phyloP scores from a whole-genome alignment of 305 asterid species.

The Euphrasia arctica region DNA sequence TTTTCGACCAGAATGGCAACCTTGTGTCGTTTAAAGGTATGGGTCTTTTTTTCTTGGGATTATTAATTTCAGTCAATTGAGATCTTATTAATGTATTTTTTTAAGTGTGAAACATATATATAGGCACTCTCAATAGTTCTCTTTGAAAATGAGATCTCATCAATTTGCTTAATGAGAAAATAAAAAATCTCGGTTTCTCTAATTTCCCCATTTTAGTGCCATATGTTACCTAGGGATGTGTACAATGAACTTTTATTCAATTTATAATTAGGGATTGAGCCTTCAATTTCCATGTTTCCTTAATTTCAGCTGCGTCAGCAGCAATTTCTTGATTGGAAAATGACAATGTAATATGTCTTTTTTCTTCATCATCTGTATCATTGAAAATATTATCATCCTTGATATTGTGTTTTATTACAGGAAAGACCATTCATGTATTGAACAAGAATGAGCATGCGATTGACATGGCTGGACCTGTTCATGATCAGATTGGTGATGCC shows the following conservation, averaged over 20 bases:
- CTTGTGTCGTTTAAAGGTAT: conserved; percentile 74
- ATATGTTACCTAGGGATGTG: neutral
- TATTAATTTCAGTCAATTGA: conserved; percentile 10
- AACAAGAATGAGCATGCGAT: conserved; percentile 96
- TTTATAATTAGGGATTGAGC: neutral
- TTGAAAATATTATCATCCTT: conserved; percentile 17
- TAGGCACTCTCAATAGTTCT: conserved; percentile 3
- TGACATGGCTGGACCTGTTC: conserved; percentile 85
- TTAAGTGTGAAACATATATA: conserved; percentile 3
- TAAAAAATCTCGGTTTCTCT: conserved; percentile 5
- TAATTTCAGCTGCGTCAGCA: conserved; percentile 3
- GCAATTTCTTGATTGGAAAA: neutral
- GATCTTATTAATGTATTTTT: neutral
- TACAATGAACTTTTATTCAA: conserved; percentile 1
- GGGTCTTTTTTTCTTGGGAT: conserved; percentile 9
- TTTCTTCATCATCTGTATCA: conserved; percentile 7
- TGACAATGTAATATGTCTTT: neutral
- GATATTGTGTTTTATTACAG: conserved; percentile 40
- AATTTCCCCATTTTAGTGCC: conserved; percentile 2
- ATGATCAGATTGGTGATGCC: conserved; percentile 44
- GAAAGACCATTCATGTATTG: conserved; percentile 84
- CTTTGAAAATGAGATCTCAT: conserved; percentile 1
- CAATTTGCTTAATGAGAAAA: conserved; percentile 15
- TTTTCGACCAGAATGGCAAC: conserved; percentile 65
- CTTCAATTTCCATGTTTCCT: conserved; percentile 12